phyloP scores from a whole-genome alignment of 1,284 basidiomycete species.

The Hemileia vastatrix region DNA sequence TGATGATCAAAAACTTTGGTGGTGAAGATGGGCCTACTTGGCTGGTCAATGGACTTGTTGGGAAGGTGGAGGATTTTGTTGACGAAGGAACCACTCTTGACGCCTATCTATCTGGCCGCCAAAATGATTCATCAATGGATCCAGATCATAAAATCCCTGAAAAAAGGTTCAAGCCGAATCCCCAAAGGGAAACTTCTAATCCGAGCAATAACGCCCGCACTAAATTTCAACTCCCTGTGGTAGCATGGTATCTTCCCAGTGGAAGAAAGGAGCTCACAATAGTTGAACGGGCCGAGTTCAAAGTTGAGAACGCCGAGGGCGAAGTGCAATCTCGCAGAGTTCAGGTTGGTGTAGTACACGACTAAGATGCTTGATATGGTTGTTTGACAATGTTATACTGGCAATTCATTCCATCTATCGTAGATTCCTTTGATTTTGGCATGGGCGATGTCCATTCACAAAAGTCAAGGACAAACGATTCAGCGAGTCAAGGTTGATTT shows the following conservation, averaged over 20 bases:
- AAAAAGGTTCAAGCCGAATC: conserved; percentile 2
- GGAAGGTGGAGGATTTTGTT: conserved; percentile 59
- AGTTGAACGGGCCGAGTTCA: conserved; percentile 15
- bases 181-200: conserved; percentile 29
- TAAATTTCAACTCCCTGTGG: conserved; percentile 2
- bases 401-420: background rate
- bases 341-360: background rate
- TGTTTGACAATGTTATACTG: background rate
- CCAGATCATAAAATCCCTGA: conserved; percentile 23
- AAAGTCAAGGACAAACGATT: conserved; percentile 25
- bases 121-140: conserved; percentile 18
- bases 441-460: conserved; percentile 26
- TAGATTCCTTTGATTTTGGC: conserved; percentile 25
- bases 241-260: conserved; percentile 17
- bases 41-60: conserved; percentile 75
- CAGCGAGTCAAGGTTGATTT: conserved; percentile 25
- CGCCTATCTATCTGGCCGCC: conserved; percentile 1
- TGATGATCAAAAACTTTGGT: conserved; percentile 68
- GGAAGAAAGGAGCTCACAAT: conserved; percentile 12
- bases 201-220: background rate
- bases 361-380: background rate
- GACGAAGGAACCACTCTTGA: conserved; percentile 39
- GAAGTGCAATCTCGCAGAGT: conserved; percentile 12
- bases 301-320: conserved; percentile 14
- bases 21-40: conserved; percentile 45